Base-by-base conservation (phyloP, 2,329 filamentous ascomycete species). In the Trichoderma afroharzianum region DNA sequence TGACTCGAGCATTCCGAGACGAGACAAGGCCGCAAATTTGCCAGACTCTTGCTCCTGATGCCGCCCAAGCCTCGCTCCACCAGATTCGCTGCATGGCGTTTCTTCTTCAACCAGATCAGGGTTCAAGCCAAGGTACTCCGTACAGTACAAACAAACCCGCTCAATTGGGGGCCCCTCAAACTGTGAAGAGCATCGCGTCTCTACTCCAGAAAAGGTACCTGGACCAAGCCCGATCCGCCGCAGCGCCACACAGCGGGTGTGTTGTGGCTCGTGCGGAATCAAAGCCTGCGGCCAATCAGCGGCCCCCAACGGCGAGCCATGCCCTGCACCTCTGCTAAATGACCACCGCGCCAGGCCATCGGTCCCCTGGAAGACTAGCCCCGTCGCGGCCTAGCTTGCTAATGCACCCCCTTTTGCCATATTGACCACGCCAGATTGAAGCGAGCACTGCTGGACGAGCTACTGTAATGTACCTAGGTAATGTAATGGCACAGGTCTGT, bases 341-440 rank as follows among this genome's bases (percentile, higher is more conserved):
- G 64, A 69, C 59, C 64, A 63, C 57, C 24, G 36, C 70, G 50
- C 58, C 58, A 70, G 71, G 62, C 43, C 71, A 62, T 59, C 67
- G 68, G 62, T 62, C 71, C 71, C 71, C 68, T 71, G 68, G 43
- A 33, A 21, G 39, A 18, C 71, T 72, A 72, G 63, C 9, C 68
- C 57, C 9, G 24, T 15, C 14, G 30, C 43, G 61, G 71, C 24
- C 28, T 72, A 71, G 71, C 71, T 21, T 24, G 33, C 33, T 55
- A 63, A 71, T 68, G 71, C 71, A 71, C 71, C 71, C 71, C 71
- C 71, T 72, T 72, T 72, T 72, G 53, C 68, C 68, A 68, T 43
- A 61, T 69, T 69, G 59, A 69, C 66, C 66, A 53, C 66, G 55
- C 66, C 66, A 61, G 66, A 33, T 69, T 62, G 67, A 69, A 69